Evolutionary conservation across 208 protist genomes (phyloP).

Genomic region (Trypanosoma vivax): DNA sequence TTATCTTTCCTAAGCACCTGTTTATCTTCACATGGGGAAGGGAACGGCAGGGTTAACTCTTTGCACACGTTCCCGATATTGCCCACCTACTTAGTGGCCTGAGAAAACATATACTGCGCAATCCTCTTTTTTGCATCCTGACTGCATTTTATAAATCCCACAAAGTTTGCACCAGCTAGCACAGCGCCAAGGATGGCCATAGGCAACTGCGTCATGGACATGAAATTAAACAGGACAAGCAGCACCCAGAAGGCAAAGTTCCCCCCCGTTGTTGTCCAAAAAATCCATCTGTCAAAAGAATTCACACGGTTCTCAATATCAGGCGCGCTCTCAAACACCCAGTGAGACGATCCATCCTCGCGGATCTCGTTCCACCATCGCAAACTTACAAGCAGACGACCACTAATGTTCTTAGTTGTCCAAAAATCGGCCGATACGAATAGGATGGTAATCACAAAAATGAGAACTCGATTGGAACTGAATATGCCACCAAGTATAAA

Average conservation of each 20-base stretch:
- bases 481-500: slow-evolving; percentile 77
- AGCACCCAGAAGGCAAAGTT: slow-evolving; percentile 57
- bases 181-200: slow-evolving; percentile 53
- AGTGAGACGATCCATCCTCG: slow-evolving; percentile 87
- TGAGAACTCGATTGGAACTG: slow-evolving; percentile 49
- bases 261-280: slow-evolving; percentile 53
- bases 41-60: too few species aligned
- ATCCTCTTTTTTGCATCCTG: slow-evolving; percentile 60
- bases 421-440: slow-evolving; percentile 91
- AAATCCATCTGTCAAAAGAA: slow-evolving; percentile 78
- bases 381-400: slow-evolving; percentile 89
- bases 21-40: too few species aligned
- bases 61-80: too few species aligned
- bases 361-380: slow-evolving; percentile 94
- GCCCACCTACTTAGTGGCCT: slow-evolving; percentile 45
- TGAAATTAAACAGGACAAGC: slow-evolving; percentile 66
- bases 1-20: too few species aligned
- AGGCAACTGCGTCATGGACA: slow-evolving; percentile 50
- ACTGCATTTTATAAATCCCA: slow-evolving; percentile 85
- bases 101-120: slow-evolving; percentile 50
- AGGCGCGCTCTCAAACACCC: slow-evolving; percentile 90
- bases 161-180: slow-evolving; percentile 52
- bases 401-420: slow-evolving; percentile 94
- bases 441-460: slow-evolving; percentile 87
- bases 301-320: slow-evolving; percentile 62